Base-by-base conservation (phyloP, 225 moss, liverwort and hornwort species). In the Thuidium tamariscinum region DNA sequence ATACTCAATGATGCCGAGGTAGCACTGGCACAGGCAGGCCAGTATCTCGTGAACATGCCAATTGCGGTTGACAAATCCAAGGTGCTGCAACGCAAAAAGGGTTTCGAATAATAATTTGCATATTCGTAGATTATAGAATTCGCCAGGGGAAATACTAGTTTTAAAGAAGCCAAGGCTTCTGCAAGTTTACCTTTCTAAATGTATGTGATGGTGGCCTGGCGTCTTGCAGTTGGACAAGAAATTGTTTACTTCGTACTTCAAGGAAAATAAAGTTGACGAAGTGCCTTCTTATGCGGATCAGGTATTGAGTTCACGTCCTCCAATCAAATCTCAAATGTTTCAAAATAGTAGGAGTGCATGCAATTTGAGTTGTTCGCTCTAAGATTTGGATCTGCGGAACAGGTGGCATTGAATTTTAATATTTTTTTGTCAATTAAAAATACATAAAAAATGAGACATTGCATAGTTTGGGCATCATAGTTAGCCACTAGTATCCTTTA, bases 31-130 rank as follows among this genome's bases (percentile, higher is more conserved):
- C 83, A 87, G 30, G 84, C 90, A 46, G 94, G 89, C 87, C 86
- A 94, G 85, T 94, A 94, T 82, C 94, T 94, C 78, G 83, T 94
- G 70, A 90, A 94, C 89, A 90, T 94, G 89, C 94, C 91, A 79
- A 94, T 94, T 79, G 94, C 91, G 55, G 93, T 94, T 80, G 91
- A 94, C 86, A 90, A 84, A 85, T 82, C 89, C 76, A 94, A 92
- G 94, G 94, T 94, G 86, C 83, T 69, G 74, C 60, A 84, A 64
- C 77, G 22, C 61, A 36, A 54, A 17, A 59, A 39, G 36, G 52
- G 32, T 79, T 87, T 85, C 25, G 66, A 62, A 32, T 79, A 41
- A 23, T 85, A 42, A 55, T 86, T 72, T 82, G 19, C 19, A 72
- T 85, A 26, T 48, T 85, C 54, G 30, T 54, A 42, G 68, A 37